Base-by-base conservation (phyloP, 495 filamentous ascomycete genomes). In the Terfezia claveryi region DNA sequence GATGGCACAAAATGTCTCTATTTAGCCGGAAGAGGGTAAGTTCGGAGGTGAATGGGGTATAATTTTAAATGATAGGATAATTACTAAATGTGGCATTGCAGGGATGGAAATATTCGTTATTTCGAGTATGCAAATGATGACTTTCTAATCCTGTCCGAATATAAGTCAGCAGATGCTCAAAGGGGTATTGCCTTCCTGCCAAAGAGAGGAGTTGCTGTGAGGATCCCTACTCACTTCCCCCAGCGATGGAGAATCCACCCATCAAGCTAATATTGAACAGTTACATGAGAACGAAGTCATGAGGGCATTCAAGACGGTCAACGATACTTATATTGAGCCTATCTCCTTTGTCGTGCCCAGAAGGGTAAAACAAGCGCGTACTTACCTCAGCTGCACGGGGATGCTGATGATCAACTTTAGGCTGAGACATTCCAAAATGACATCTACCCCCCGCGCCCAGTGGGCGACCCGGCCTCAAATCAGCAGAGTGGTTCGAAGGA, bases 361-460 rank as follows among this genome's bases (percentile, higher is more conserved):
- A 32, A 52, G 63, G 37, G 59, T 60, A 58, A 49, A 6, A 46
- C 41, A 46, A 51, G n/a, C 2, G 2, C n/a, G 12, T 54, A 32
- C 36, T 11, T 27, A 4, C 49, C 46, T 37, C 49, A 3, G 20
- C 20, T 32, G 12, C n/a, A 46, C 20, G n/a, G 32, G 37, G 50
- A 9, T 20, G 36, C 37, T 54, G 52, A 54, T 23, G 23, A 20
- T 54, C 8, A 14, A 16, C 37, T 37, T 20, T 14, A 87, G 41
- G 84, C 91, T n/a, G 91, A 98, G 69, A 84, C 80, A 51, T 98
- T 96, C 77, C 91, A 98, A 70, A 84, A 84, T 51, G 91, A 98
- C 63, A 95, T 98, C 61, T 98, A 85, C 66, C 92, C 88, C 86
- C 89, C 3, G 78, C 83, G 8, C 68, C 72, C 58, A 88, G 89